Evolutionary conservation across 2,329 filamentous ascomycete genomes (phyloP), one percentile per base, ranked within the genome.

Genomic region (Colletotrichum viniferum): DNA sequence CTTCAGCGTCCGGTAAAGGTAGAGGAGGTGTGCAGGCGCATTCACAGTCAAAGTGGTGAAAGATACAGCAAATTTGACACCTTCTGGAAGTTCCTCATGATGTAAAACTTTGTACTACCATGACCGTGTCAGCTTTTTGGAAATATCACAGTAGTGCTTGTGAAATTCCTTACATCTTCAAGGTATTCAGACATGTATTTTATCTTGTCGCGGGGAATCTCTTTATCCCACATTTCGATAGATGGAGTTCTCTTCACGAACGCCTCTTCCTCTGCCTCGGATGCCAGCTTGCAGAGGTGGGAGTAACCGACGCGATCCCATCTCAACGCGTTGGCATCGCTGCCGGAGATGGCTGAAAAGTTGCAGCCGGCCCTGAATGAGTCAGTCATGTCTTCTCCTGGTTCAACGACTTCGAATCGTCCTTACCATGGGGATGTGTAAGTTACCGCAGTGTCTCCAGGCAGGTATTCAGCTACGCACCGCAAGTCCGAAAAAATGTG

Each of bases 321-420:
- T 30, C 81, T 82, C 56, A 87, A 76, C 0, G 85, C 85, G 65
- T 87, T 86, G 18, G 79, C 76, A 65, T 87, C 85, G 14, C 77
- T 82, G 36, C 85, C 85, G 1, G 86, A 86, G 63, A 87, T 85
- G 58, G 84, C 85, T 1, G 86, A 87, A 76, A 87, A 87, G 77
- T 87, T 87, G 73, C 84, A 86, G 5, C 86, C 86, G 14, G 86
- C 86, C 84, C 85, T 83, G 21, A 4, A 2, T 18, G 14, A 16
- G 52, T 56, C 21, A 56, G 52, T 9, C 52, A 26, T 26, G 13
- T 12, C 38, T 48, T 48, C n/a, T n/a, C n/a, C n/a, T n/a, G n/a
- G n/a, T n/a, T n/a, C n/a, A n/a, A n/a, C n/a, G n/a, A n/a, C n/a
- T n/a, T n/a, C n/a, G n/a, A n/a, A n/a, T n/a, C n/a, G n/a, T n/a